Conservation (phyloP, 2,329 filamentous ascomycete species). For the Metarhizium sp. region DNA sequence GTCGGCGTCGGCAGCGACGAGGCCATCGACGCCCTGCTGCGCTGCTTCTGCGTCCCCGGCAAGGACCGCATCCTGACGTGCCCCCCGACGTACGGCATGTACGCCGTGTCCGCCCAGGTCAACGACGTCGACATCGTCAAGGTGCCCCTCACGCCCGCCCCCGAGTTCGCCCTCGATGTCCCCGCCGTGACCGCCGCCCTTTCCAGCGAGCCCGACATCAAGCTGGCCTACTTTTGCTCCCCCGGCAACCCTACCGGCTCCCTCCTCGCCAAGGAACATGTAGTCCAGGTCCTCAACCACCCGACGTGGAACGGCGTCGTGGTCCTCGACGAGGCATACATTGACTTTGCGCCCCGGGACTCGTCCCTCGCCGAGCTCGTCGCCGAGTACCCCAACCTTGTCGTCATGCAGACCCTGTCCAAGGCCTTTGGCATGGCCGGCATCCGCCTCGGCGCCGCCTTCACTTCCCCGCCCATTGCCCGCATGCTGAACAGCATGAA, state of each 20-base stretch:
- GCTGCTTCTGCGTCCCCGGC: slow-evolving; percentile 85
- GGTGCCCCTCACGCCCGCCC: slow-evolving; percentile 67
- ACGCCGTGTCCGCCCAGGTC: slow-evolving; percentile 84
- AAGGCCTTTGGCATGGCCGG: slow-evolving; percentile 96
- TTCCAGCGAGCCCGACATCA: slow-evolving; percentile 53
- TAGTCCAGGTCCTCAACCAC: slow-evolving; percentile 68
- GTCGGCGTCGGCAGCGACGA: slow-evolving; percentile 95
- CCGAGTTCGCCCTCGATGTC: slow-evolving; percentile 66
- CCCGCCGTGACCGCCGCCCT: slow-evolving; percentile 58
- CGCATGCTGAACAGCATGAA: slow-evolving; percentile 82
- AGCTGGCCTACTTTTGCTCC: slow-evolving; percentile 86
- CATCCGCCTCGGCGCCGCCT: slow-evolving; percentile 81
- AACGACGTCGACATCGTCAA: slow-evolving; percentile 85
- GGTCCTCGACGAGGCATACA: slow-evolving; percentile 87
- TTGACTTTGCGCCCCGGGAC: slow-evolving; percentile 76
- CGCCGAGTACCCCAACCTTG: slow-evolving; percentile 83
- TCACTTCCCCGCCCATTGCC: slow-evolving; percentile 66
- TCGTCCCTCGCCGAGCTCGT: slow-evolving; percentile 88
- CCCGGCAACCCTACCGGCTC: slow-evolving; percentile 90
- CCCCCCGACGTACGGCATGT: slow-evolving; percentile 98
- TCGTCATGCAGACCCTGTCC: slow-evolving; percentile 97
- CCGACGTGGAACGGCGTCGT: slow-evolving; percentile 93
- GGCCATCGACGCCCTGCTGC: slow-evolving; percentile 87
- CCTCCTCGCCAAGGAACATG: slow-evolving; percentile 64
- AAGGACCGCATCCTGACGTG: slow-evolving; percentile 88